Conservation (phyloP, 768 basidiomycete species). For the Heimioporus sp. region DNA sequence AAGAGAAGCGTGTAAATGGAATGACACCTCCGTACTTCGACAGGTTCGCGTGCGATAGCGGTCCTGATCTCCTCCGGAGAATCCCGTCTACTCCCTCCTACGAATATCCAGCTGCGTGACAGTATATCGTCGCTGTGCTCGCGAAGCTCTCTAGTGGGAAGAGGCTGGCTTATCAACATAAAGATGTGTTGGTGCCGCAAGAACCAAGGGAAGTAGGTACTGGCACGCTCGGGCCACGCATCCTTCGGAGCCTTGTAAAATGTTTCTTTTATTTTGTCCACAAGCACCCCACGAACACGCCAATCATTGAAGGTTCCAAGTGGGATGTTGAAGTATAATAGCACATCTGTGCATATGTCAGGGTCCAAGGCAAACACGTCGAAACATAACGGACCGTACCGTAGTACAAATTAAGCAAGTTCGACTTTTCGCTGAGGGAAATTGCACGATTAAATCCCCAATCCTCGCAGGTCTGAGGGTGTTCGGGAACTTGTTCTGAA, state of each 20-base stretch:
- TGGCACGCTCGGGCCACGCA: no score
- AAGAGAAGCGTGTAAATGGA: neutral
- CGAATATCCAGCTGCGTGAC: slow-evolving; percentile 4
- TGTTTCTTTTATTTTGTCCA: no score
- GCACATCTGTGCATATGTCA: no score
- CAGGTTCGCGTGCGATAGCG: neutral
- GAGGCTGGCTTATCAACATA: slow-evolving; percentile 6
- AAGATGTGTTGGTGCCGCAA: slow-evolving; percentile 33
- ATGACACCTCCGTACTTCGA: neutral
- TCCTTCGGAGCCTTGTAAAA: no score
- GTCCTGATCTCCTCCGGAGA: neutral
- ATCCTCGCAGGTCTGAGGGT: slow-evolving; percentile 33
- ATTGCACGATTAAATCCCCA: slow-evolving; percentile 34
- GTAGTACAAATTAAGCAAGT: no score
- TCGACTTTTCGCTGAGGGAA: slow-evolving; percentile 9
- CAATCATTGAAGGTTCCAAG: no score
- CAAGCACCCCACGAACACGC: no score
- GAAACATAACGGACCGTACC: no score
- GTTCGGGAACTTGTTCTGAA: slow-evolving; percentile 25
- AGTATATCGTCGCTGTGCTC: neutral
- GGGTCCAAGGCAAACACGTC: no score
- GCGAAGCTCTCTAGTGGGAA: neutral
- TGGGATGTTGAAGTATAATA: no score
- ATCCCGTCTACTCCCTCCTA: slow-evolving; percentile 4
- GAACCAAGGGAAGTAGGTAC: slow-evolving; percentile 39